Evolutionary conservation across 768 basidiomycete genomes (phyloP).

Genomic region (Hygrocybe coccinea): DNA sequence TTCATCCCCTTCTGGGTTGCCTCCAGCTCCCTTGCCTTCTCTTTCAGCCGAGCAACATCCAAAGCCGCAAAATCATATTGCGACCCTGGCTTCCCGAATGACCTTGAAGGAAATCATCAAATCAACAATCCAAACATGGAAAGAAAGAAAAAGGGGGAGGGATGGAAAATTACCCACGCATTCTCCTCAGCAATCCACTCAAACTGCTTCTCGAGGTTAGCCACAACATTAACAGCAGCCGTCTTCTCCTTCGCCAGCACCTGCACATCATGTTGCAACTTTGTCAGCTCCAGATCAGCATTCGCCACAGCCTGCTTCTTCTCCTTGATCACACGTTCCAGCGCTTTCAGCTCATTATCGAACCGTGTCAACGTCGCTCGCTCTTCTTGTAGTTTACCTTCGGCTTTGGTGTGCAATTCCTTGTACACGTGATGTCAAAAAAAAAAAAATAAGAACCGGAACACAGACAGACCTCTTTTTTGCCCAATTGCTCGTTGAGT

Average conservation of each 20-base stretch:
- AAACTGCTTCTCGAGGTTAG: slow-evolving; percentile 72
- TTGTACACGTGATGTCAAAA: slow-evolving; percentile 22
- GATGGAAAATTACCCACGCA: neutral
- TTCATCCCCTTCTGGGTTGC: slow-evolving; percentile 80
- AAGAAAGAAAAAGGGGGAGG: neutral
- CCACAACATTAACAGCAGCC: slow-evolving; percentile 45
- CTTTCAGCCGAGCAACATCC: slow-evolving; percentile 55
- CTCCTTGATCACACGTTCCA: slow-evolving; percentile 75
- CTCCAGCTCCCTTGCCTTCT: slow-evolving; percentile 71
- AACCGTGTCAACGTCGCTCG: slow-evolving; percentile 83
- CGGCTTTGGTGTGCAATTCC: slow-evolving; percentile 58
- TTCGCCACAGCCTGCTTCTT: slow-evolving; percentile 71
- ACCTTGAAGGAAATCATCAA: slow-evolving; percentile 41
- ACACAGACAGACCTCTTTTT: slow-evolving; percentile 37
- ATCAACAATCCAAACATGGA: neutral
- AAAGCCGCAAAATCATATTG: slow-evolving; percentile 73
- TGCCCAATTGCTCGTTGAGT: slow-evolving; percentile 45
- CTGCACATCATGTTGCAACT: slow-evolving; percentile 67
- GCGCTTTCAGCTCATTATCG: slow-evolving; percentile 79
- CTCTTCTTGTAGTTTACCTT: slow-evolving; percentile 74
- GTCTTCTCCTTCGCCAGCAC: slow-evolving; percentile 61
- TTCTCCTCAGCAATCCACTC: slow-evolving; percentile 89
- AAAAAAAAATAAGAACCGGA: neutral
- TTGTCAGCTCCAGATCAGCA: slow-evolving; percentile 58
- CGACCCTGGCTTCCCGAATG: slow-evolving; percentile 74